Evolutionary conservation across 164 flowering plant species (phyloP).

Genomic region (grape (Vitis vinifera)): DNA sequence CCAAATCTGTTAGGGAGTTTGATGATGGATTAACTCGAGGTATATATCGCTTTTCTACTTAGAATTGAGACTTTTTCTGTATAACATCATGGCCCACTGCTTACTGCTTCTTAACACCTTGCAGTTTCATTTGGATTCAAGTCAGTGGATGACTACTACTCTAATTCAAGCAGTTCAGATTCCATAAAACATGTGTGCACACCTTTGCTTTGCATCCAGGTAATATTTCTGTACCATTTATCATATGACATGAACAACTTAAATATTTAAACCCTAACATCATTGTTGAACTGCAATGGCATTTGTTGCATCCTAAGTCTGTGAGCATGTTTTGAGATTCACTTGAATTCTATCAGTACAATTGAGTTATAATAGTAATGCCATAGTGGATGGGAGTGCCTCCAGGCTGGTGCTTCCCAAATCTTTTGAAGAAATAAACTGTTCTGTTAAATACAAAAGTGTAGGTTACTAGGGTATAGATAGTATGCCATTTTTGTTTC

Average conservation of each 20-base stretch:
- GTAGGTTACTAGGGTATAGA: background rate
- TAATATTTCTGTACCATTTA: conserved; percentile 20
- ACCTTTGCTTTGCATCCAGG: conserved; percentile 95
- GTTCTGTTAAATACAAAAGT: background rate
- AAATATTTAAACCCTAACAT: no score
- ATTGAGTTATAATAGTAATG: background rate
- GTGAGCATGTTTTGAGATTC: background rate
- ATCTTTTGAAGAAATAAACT: background rate
- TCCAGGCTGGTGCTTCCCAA: background rate
- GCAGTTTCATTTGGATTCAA: conserved; percentile 96
- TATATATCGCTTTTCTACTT: conserved; percentile 13
- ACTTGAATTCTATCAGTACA: background rate
- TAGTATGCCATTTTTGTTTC: background rate
- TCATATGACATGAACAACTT: background rate
- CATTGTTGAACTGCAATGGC: no score
- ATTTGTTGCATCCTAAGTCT: no score
- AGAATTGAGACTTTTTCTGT: background rate
- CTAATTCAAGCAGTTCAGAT: conserved; percentile 80
- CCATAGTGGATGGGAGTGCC: background rate
- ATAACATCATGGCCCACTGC: conserved; percentile 3
- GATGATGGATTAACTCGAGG: conserved; percentile 88
- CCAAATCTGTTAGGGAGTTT: conserved; percentile 78
- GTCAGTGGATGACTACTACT: conserved; percentile 89
- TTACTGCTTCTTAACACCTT: conserved; percentile 5
- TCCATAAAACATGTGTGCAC: conserved; percentile 61